Percentiles rank a stretch among this genome's conserved stretches.
These are phyloP conservation scores for Barnettozyma siamensis DNA, from an alignment of 805 yeast species.

Conservation along the genomic window DNA sequence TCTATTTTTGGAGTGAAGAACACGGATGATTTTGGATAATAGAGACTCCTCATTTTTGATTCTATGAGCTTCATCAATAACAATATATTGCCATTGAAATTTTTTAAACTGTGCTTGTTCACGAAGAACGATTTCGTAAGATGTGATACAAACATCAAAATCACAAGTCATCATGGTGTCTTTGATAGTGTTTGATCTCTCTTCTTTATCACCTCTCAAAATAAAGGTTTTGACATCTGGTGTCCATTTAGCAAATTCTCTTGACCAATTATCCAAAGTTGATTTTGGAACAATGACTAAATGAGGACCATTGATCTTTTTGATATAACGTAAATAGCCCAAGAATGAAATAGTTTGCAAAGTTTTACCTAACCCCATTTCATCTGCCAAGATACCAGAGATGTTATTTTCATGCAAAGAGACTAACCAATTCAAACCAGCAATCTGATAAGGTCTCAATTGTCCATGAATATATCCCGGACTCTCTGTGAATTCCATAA, in stretches of 20 bases:
- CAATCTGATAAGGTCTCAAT: slow-evolving; percentile 70
- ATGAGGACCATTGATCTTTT: slow-evolving; percentile 62
- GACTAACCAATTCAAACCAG: slow-evolving; percentile 76
- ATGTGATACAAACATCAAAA: slow-evolving; percentile 57
- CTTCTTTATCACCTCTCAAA: slow-evolving; percentile 69
- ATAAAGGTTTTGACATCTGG: slow-evolving; percentile 71
- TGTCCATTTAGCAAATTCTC: slow-evolving; percentile 75
- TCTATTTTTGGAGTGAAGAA: slow-evolving; percentile 65
- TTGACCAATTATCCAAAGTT: slow-evolving; percentile 73
- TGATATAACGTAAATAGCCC: slow-evolving; percentile 63
- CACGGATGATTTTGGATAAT: slow-evolving; percentile 66
- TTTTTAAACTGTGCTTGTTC: slow-evolving; percentile 64
- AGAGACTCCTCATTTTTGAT: slow-evolving; percentile 60
- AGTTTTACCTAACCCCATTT: slow-evolving; percentile 83
- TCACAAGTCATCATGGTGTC: slow-evolving; percentile 48
- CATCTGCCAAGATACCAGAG: slow-evolving; percentile 77
- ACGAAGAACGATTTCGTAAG: slow-evolving; percentile 72
- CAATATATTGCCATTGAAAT: slow-evolving; percentile 69
- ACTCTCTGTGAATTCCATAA: slow-evolving; percentile 75
- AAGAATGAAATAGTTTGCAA: slow-evolving; percentile 66
- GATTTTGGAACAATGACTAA: slow-evolving; percentile 75
- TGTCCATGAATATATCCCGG: slow-evolving; percentile 68
- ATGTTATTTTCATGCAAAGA: slow-evolving; percentile 61
- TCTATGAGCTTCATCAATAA: slow-evolving; percentile 81
- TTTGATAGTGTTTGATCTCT: slow-evolving; percentile 49